Evolutionary conservation across 1,284 basidiomycete genomes (phyloP), one percentile per base, ranked within the genome.

Genomic region (Cryptococcus sp.): DNA sequence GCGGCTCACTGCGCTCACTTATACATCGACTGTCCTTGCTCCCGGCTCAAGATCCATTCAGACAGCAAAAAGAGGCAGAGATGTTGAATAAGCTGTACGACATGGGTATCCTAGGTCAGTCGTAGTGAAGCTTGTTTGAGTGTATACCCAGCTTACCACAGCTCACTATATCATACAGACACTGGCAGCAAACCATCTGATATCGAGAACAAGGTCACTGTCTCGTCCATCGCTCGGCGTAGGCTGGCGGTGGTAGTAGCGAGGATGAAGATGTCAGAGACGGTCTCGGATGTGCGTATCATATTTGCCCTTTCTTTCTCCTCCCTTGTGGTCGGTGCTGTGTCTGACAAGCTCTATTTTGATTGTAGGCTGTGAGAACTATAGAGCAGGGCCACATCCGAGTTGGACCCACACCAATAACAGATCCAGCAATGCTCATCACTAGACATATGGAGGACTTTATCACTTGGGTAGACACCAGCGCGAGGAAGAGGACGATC

Each of bases 391-490:
- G 96, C 0, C 95, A 99, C 78, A 87, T 99, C 64, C 87, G 96
- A 37, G 93, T 99, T 15, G 96, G 96, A 6, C 93, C 96, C 25
- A 91, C 97, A 69, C 91, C 91, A 0, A 87, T 99, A 70, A 95
- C 90, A 0, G 96, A 99, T 77, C 96, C 96, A 2, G 96, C 95
- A 1, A 98, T 89, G 80, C 84, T 99, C 57, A 93, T 99, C 63
- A 96, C 94, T 23, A 83, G 93, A 85, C 91, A 93, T 68, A 94
- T 96, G 92, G 94, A 99, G 75, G 96, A 99, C 82, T 99, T 97
- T 79, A 93, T 99, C 48, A 98, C 96, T 20, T 99, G 96, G 96
- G 93, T 99, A 17, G 94, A 99, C 77, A 94, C 93, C 23, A 93
- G 89, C 66, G 96, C 95, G 77, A 85, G 98, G 77, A 98, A 96